Base-by-base conservation (phyloP, 2,329 filamentous ascomycete genomes). In the Calonectria pseudoreteaudii region DNA sequence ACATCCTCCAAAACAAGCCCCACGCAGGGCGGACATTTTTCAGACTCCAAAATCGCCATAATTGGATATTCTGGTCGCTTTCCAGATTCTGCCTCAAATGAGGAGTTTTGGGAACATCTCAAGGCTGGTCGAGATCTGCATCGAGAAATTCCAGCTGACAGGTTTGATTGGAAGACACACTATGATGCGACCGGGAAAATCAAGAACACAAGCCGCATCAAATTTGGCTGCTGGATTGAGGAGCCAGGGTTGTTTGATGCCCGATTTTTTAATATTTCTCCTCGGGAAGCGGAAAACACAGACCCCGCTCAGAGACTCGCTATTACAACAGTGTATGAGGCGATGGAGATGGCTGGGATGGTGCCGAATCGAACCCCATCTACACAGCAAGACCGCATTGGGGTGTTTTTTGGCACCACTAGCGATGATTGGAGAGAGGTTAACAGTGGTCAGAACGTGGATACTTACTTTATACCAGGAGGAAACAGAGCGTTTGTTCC, bases 241-340 rank as follows among this genome's bases (percentile, higher is more conserved):
- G 88, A 94, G 66, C 93, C 94, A 0, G 93, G 93, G 58, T 86
- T 93, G 14, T 96, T 96, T 77, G 94, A 96, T 79, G 90, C 93
- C 1, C 87, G 90, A 0, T 95, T 96, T 86, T 96, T 96, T 88
- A 94, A 94, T 83, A 95, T 96, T 89, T 95, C 93, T 44, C 94
- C 94, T 1, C 90, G 93, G 74, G 94, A 96, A 83, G 94, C 94
- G 14, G 89, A 90, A 60, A 92, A 94, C 78, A 93, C 91, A 0
- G 94, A 96, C 82, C 94, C 94, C 0, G 93, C 93, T 85, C 94
- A 95, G 80, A 89, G 94, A 73, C 86, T 96, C 26, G 92, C 93
- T 2, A 86, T 97, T 0, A 89, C 93, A 13, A 95, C 94, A 0
- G 92, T 94, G 0, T 96, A 96, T 77, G 94, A 96, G 79, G 94